Evolutionary conservation across 2,329 filamentous ascomycete species (phyloP).

Genomic region (Claviceps paspali): DNA sequence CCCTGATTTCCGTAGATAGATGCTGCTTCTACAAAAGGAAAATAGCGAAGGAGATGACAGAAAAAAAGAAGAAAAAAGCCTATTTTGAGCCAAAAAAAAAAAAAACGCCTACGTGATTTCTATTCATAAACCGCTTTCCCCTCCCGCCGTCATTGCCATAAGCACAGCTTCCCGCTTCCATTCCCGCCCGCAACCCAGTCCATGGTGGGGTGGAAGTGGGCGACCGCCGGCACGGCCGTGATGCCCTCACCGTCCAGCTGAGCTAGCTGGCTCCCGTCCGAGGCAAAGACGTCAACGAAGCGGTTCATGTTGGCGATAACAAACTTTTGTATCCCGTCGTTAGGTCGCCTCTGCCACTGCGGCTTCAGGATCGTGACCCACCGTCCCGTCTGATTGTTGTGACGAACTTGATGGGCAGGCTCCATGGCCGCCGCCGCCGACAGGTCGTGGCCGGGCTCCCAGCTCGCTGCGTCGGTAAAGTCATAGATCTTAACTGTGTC

Average conservation of each 20-base stretch:
- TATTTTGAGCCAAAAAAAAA: too few relatives aligned
- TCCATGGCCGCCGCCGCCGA: conserved; percentile 46
- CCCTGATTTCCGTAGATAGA: too few relatives aligned
- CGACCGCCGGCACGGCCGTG: conserved; percentile 85
- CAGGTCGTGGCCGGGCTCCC: conserved; percentile 43
- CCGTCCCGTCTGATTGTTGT: conserved; percentile 92
- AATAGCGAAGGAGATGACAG: too few relatives aligned
- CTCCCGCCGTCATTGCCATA: conserved; percentile 53
- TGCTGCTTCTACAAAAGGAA: too few relatives aligned
- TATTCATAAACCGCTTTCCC: too few relatives aligned
- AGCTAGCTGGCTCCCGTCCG: conserved; percentile 71
- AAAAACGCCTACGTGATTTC: too few relatives aligned
- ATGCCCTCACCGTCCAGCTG: conserved; percentile 82
- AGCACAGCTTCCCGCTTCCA: conserved; percentile 77
- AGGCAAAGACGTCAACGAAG: conserved; percentile 81
- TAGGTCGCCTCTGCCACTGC: conserved; percentile 75
- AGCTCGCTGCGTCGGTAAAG: conserved; percentile 46
- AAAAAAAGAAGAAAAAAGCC: too few relatives aligned
- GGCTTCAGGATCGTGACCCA: conserved; percentile 77
- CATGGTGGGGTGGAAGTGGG: conserved; percentile 71
- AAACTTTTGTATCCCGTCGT: conserved; percentile 71
- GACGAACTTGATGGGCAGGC: conserved; percentile 53
- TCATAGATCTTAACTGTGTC: conserved; percentile 90
- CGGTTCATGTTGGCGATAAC: conserved; percentile 96
- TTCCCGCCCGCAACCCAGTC: conserved; percentile 92